Base-by-base conservation (phyloP, 139 green algal species). In the Bryopsis sp. region DNA sequence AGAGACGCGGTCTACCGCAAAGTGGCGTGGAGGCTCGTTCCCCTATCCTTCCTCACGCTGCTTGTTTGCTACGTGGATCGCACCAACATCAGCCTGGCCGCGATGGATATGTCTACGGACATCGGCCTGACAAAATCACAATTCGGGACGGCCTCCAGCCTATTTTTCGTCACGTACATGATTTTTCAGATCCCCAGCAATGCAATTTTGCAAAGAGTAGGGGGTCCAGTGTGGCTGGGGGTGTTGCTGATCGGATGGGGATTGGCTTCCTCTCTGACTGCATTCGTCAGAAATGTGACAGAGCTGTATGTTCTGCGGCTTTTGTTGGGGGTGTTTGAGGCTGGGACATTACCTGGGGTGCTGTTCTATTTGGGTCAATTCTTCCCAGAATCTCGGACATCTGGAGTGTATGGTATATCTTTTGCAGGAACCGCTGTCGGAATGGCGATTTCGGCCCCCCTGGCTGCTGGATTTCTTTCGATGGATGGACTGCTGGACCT, bases 81-180 rank as follows among this genome's bases (percentile, higher is more conserved):
- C 11, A 15, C 11, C 32, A 90, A 88, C 74, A 68, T 89, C 7
- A 60, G 68, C 0, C 87, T 82, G 64, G 84, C 79, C 8, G 75
- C 84, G 0, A 60, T 86, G 19, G 74, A 90, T 48, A 67, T 90
- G 3, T 84, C 78, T 6, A 64, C 68, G 2, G 68, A 78, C 28
- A 63, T 90, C 22, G 58, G 71, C 3, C 76, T 90, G 26, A 68
- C 47, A 29, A 78, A 81, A 47, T 58, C 75, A n/a, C 72, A 79
- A 15, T 91, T 90, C 43, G 85, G 84, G 6, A 48, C 84, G 8
- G 84, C 79, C 33, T 71, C 75, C 3, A 70, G 70, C 32, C 68
- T 90, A 7, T 91, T 91, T 47, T 90, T 88, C 39, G 36, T 90
- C n/a, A 67, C 66, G 36, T 90, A 89, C 62, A 61, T 67, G 0